Evolutionary conservation across 495 filamentous ascomycete genomes (phyloP).

Genomic region (Ascodesmis nigricans): DNA sequence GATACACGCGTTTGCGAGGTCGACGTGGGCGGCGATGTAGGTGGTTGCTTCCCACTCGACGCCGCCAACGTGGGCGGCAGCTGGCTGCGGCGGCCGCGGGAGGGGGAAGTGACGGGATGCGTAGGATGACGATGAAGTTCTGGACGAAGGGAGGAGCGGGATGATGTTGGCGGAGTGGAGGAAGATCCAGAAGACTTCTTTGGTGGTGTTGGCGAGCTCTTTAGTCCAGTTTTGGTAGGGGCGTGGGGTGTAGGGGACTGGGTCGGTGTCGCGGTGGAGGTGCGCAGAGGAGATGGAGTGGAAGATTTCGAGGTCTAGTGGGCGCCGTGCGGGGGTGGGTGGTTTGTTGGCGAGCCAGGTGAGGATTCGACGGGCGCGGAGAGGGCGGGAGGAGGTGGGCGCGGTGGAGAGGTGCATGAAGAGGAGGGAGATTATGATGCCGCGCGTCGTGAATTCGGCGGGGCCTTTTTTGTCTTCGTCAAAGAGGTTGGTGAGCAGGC

Average conservation of each 20-base stretch:
- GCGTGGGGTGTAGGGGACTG: no score
- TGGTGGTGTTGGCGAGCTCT: constrained; percentile 75
- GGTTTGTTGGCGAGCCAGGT: constrained; percentile 62
- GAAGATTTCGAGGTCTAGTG: constrained; percentile 64
- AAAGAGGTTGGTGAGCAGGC: constrained; percentile 70
- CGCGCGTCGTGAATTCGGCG: constrained; percentile 80
- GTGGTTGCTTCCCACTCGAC: constrained; percentile 98
- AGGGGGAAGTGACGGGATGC: constrained; percentile 57
- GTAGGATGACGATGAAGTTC: constrained; percentile 27
- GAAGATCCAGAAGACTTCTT: constrained; percentile 99
- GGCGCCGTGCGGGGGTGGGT: constrained; percentile 47
- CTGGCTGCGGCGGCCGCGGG: constrained; percentile 75
- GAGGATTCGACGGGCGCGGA: constrained; percentile 40
- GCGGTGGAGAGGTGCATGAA: constrained; percentile 43
- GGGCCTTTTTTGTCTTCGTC: constrained; percentile 94
- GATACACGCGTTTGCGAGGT: constrained; percentile 76
- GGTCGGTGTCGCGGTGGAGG: constrained; percentile 6
- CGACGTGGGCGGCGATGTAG: constrained; percentile 78
- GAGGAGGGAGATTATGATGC: constrained; percentile 64
- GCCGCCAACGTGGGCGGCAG: constrained; percentile 88
- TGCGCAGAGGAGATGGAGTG: constrained; percentile 80
- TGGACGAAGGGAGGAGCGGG: constrained; percentile 15
- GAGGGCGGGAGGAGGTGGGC: constrained; percentile 9
- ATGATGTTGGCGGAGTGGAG: constrained; percentile 81
- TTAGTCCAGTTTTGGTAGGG: constrained; percentile 89